Conservation (phyloP, 805 yeast species). For the Ogataea ganodermae region DNA sequence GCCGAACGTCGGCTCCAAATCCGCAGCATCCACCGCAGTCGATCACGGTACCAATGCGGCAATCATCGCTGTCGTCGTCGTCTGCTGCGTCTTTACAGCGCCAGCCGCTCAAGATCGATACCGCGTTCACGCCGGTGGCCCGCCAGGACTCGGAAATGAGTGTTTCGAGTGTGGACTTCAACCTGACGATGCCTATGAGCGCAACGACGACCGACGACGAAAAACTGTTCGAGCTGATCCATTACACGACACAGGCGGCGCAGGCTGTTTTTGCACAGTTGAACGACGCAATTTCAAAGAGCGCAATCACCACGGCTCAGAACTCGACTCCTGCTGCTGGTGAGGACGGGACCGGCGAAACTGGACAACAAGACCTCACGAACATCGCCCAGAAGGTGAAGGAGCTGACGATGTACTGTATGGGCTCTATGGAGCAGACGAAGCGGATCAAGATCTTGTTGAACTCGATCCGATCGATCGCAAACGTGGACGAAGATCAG, state of each 20-base stretch:
- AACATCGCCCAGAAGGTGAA: slow-evolving; percentile 63
- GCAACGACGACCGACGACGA: slow-evolving; percentile 29
- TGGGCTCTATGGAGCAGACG: slow-evolving; percentile 80
- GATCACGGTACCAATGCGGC: slow-evolving; percentile 15
- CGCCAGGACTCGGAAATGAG: slow-evolving; percentile 36
- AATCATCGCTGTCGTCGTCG: slow-evolving; percentile 14
- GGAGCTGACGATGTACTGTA: slow-evolving; percentile 76
- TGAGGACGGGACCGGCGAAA: slow-evolving; percentile 3
- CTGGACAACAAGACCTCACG: slow-evolving; percentile 8
- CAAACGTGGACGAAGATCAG: slow-evolving; percentile 41
- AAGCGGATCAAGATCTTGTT: slow-evolving; percentile 61
- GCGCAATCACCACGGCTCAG: slow-evolving; percentile 57
- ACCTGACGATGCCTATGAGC: slow-evolving; percentile 5
- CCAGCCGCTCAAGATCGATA: slow-evolving; percentile 31
- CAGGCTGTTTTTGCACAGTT: slow-evolving; percentile 77
- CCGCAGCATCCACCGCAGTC: slow-evolving; percentile 24
- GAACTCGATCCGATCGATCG: slow-evolving; percentile 43
- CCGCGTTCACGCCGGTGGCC: slow-evolving; percentile 15
- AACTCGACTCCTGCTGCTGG: slow-evolving; percentile 26
- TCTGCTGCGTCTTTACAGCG: slow-evolving; percentile 22
- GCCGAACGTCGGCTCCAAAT: slow-evolving; percentile 25
- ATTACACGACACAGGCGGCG: slow-evolving; percentile 48
- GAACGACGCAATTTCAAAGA: slow-evolving; percentile 64
- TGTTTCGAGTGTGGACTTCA: slow-evolving; percentile 16
- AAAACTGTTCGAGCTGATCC: slow-evolving; percentile 32